Conservation (phyloP, 75 land plant genomes). For the Isoetes taiwanensis region DNA sequence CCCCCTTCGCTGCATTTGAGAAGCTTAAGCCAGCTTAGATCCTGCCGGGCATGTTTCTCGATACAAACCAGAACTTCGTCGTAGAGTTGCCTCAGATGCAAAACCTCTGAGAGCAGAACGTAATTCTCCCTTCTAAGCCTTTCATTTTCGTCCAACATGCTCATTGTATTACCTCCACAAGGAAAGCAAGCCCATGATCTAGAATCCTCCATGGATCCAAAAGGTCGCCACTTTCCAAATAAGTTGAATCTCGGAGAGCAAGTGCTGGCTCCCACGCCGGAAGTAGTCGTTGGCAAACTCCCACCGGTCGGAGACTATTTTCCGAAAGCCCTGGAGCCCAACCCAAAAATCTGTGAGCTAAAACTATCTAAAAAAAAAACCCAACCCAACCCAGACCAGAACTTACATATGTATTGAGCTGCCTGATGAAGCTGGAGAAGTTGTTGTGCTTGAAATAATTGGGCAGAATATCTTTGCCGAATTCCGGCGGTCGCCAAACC, state of each 20-base stretch:
- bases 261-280: conserved; percentile 22
- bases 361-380: not conserved
- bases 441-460: conserved; percentile 96
- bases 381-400: too few relatives aligned
- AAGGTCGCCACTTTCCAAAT: too few relatives aligned
- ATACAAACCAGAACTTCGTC: conserved; percentile 45
- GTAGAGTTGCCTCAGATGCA: conserved; percentile 55
- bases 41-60: conserved; percentile 24
- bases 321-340: conserved; percentile 28
- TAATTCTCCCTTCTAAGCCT: conserved; percentile 48
- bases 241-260: conserved; percentile 33
- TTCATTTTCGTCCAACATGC: conserved; percentile 80
- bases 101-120: conserved; percentile 48
- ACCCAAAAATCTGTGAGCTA: not conserved
- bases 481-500: conserved; percentile 69
- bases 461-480: conserved; percentile 60
- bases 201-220: too few relatives aligned
- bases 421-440: conserved; percentile 95
- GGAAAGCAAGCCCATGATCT: too few relatives aligned
- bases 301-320: conserved; percentile 38
- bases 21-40: too few relatives aligned
- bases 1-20: too few relatives aligned
- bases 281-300: conserved; percentile 39
- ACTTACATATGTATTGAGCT: conserved; percentile 93
- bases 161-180: too few relatives aligned